Conservation (phyloP, 164 flowering plant genomes). For the Protea cynaroides region DNA sequence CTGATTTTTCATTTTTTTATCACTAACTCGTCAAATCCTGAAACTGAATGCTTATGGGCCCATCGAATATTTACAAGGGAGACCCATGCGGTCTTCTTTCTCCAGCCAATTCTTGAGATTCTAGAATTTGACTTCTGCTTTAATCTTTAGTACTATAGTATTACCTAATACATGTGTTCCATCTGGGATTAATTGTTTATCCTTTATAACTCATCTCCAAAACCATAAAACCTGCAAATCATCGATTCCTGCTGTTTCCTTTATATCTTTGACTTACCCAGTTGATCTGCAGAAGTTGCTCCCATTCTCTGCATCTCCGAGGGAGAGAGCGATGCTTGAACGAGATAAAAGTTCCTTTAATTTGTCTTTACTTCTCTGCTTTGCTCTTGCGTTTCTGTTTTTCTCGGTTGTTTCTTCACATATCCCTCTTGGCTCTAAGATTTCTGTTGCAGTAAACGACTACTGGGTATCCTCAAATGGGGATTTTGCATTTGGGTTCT, state of each 20-base stretch:
- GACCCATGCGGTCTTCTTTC: conserved; percentile 2
- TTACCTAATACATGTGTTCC: not conserved
- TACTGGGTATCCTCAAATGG: conserved; percentile 64
- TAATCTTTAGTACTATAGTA: conserved; percentile 3
- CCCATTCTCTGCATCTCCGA: conserved; percentile 3
- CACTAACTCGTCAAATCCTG: conserved; percentile 1
- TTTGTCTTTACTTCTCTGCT: conserved; percentile 13
- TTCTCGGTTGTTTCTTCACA: conserved; percentile 24
- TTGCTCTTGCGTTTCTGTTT: conserved; percentile 21
- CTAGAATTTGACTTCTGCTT: conserved; percentile 18
- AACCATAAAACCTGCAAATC: conserved; percentile 2
- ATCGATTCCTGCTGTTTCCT: conserved; percentile 2
- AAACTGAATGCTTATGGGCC: conserved; percentile 1
- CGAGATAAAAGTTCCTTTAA: conserved; percentile 1
- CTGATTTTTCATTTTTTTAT: not conserved
- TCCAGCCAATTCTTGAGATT: conserved; percentile 12
- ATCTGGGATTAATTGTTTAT: not conserved
- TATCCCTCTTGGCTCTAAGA: conserved; percentile 48
- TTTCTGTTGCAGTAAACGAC: conserved; percentile 35
- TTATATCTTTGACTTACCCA: not conserved
- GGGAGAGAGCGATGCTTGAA: conserved; percentile 23
- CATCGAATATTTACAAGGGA: conserved; percentile 1
- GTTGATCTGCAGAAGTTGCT: not conserved
- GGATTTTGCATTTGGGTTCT: conserved; percentile 63
- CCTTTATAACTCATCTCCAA: conserved; percentile 3